Evolutionary conservation across 1,284 basidiomycete genomes (phyloP).

Genomic region (Mycena sp.): DNA sequence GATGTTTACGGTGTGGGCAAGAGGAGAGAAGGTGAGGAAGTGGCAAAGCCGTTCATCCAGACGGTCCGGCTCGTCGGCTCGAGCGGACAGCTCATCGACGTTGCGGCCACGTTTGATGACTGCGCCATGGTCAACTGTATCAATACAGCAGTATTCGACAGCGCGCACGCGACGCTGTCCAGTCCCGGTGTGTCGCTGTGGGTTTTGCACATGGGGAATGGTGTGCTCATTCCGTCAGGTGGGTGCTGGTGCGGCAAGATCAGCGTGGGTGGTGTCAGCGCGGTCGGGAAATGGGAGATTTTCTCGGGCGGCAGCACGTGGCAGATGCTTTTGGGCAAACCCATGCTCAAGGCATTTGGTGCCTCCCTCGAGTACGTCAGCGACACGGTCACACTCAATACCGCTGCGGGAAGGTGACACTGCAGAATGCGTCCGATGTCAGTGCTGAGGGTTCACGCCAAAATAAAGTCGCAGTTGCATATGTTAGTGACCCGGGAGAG

Average conservation of each 20-base stretch:
- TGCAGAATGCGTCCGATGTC: too few species aligned
- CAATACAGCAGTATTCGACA: too few species aligned
- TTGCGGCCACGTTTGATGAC: slow-evolving; percentile 8
- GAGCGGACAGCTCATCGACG: slow-evolving; percentile 2
- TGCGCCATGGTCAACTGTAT: too few species aligned
- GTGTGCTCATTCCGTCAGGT: background rate
- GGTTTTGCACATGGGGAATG: too few species aligned
- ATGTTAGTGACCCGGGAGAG: too few species aligned
- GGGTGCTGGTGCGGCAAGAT: slow-evolving; percentile 7
- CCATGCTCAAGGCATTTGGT: slow-evolving; percentile 8
- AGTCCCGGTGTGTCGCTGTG: too few species aligned
- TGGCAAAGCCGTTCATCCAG: slow-evolving; percentile 2
- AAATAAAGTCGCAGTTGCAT: too few species aligned
- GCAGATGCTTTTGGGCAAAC: slow-evolving; percentile 19
- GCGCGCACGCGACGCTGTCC: too few species aligned
- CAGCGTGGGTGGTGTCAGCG: background rate
- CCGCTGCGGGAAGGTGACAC: background rate
- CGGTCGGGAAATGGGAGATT: slow-evolving; percentile 11
- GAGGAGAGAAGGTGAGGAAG: background rate
- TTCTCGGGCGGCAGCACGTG: too few species aligned
- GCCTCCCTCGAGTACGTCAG: slow-evolving; percentile 13
- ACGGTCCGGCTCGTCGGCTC: slow-evolving; percentile 12
- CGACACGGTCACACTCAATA: background rate
- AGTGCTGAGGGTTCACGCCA: too few species aligned
- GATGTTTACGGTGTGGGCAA: too few species aligned